phyloP scores from a whole-genome alignment of 768 basidiomycete species.

The Imleria badia region DNA sequence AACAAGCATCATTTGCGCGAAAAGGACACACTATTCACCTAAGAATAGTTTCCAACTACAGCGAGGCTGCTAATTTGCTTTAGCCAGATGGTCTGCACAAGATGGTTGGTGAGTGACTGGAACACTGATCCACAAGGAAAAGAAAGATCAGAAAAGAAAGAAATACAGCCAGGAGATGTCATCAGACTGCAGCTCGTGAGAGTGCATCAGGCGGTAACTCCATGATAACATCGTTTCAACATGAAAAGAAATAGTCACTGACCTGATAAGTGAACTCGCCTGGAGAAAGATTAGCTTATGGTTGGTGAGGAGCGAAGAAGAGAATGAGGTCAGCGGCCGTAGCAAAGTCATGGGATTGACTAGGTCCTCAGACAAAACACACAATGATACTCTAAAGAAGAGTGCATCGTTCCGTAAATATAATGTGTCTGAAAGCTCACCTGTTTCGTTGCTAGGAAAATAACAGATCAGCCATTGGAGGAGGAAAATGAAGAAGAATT shows the following conservation, averaged over 20 bases:
- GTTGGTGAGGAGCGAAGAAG: background rate
- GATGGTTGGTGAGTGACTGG: background rate
- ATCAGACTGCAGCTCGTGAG: slow-evolving; percentile 5
- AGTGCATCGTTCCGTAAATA: background rate
- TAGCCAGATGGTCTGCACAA: background rate
- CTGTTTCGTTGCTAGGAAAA: background rate
- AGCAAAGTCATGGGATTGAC: background rate
- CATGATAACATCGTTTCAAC: slow-evolving; percentile 16
- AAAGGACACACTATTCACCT: background rate
- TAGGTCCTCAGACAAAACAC: no score
- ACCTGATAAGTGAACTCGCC: background rate
- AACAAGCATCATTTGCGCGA: background rate
- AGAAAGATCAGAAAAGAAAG: slow-evolving; percentile 13
- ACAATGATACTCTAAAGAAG: slow-evolving; percentile 6
- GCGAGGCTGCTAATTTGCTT: background rate
- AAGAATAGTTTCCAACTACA: background rate
- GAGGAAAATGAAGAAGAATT: background rate
- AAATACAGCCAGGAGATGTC: slow-evolving; percentile 15
- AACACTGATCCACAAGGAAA: background rate
- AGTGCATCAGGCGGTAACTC: slow-evolving; percentile 16
- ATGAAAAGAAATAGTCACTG: background rate
- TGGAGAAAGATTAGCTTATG: background rate
- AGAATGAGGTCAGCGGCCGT: background rate
- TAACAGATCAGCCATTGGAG: no score
- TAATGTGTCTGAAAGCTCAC: background rate